Evolutionary conservation across 2,329 filamentous ascomycete species (phyloP).

Genomic region (Aspergillus amoenus): DNA sequence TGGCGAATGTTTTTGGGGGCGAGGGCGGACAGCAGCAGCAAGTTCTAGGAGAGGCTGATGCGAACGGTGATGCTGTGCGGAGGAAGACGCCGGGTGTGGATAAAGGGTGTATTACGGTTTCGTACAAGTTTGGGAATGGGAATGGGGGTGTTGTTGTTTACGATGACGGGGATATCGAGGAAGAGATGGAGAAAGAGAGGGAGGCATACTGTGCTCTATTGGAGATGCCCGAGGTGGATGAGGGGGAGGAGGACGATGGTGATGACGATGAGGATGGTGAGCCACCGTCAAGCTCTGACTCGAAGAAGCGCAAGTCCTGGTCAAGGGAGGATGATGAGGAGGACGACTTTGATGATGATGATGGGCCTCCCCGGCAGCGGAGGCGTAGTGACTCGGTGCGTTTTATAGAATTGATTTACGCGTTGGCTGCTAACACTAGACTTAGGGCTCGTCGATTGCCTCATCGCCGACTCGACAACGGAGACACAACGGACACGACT

Average conservation of each 20-base stretch:
- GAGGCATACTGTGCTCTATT: slow-evolving; percentile 82
- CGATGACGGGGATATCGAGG: slow-evolving; percentile 92
- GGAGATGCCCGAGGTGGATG: slow-evolving; percentile 87
- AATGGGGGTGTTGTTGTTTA: slow-evolving; percentile 89
- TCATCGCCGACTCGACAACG: slow-evolving; percentile 44
- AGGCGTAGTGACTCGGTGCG: slow-evolving; percentile 83
- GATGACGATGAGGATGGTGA: slow-evolving; percentile 61
- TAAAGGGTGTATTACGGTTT: slow-evolving; percentile 68
- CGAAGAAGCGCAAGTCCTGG: slow-evolving; percentile 76
- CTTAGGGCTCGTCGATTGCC: slow-evolving; percentile 41
- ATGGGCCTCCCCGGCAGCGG: slow-evolving; percentile 73
- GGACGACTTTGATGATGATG: slow-evolving; percentile 64
- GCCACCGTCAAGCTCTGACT: slow-evolving; percentile 31
- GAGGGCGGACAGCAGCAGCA: slow-evolving; percentile 55
- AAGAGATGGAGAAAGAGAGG: slow-evolving; percentile 70
- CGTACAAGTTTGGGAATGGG: slow-evolving; percentile 65
- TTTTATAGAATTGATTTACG: not conserved
- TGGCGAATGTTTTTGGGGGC: slow-evolving; percentile 89
- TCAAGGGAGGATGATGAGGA: slow-evolving; percentile 69
- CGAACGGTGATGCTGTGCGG: slow-evolving; percentile 22
- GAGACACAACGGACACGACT: slow-evolving; percentile 35
- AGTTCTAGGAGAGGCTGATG: slow-evolving; percentile 45
- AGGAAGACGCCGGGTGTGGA: slow-evolving; percentile 66
- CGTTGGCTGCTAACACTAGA: slow-evolving; percentile 12
- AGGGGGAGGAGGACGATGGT: slow-evolving; percentile 67